Evolutionary conservation across 1,284 basidiomycete species (phyloP), one percentile per base, ranked within the genome.

Genomic region (Ganoderma resinaceum): DNA sequence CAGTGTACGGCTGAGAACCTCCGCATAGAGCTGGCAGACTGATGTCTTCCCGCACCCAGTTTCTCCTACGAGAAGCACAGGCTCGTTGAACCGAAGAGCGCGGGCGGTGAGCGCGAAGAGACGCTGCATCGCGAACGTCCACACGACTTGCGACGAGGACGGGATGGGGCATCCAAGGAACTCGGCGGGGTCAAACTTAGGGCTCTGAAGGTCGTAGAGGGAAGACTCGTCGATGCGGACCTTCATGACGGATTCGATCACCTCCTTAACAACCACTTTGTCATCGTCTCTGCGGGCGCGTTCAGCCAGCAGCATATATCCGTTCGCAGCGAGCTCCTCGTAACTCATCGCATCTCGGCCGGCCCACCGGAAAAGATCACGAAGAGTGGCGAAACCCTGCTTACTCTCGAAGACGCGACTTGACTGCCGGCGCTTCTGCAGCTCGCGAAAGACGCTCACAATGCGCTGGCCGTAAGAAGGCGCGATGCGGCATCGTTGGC

Each of bases 31-130:
- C 78, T 99, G 96, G 76, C 97, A 99, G 29, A 99, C 94, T 0
- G 96, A 97, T 0, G 98, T 99, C 82, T 99, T 99, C 9, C 98
- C 98, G 3, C 94, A 94, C 33, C 98, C 98, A 0, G 98, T 99
- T 81, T 99, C 97, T 0, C 98, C 98, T 18, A 99, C 97, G n/a
- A 99, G 87, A 4, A 99, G 85, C 26, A 99, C 93, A 0, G 98
- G 98, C 78, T 99, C 98, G 76, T 98, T 93, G 81, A 94, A 95
- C 40, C 89, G 89, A 59, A 99, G 81, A 1, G 95, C 96, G 11
- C 93, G 89, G 4, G 92, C 89, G 23, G 97, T 89, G 11, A 99
- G 86, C 37, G 91, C 86, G 78, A 96, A 97, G 4, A 99, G 84
- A 26, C 97, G 89, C 75, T 93, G 93, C 95, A 98, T 98, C 0